These are phyloP conservation scores for Xanthoparmelia taractica DNA, from an alignment of 495 filamentous ascomycete genomes.

Conservation along the genomic window DNA sequence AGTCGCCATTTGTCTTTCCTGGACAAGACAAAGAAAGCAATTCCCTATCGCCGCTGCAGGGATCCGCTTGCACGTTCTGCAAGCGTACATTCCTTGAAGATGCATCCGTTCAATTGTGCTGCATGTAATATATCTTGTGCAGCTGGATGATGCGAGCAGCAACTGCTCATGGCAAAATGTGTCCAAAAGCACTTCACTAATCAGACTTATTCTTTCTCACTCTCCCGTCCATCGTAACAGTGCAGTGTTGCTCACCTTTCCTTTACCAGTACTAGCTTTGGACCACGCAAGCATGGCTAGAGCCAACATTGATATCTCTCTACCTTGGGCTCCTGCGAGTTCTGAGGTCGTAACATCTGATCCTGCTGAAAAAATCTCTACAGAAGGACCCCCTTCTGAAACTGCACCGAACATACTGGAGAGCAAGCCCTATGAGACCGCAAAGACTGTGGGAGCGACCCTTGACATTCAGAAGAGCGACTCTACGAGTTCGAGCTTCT, in stretches of 20 bases:
- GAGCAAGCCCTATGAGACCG: background rate
- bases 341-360: background rate
- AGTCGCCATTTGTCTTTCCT: background rate
- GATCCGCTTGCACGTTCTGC: constrained; percentile 3
- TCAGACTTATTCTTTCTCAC: background rate
- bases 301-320: background rate
- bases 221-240: background rate
- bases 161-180: background rate
- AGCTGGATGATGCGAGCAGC: background rate
- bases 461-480: background rate
- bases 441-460: background rate
- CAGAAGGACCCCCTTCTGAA: background rate
- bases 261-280: background rate
- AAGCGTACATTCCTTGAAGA: constrained; percentile 7
- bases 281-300: background rate
- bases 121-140: background rate
- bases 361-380: background rate
- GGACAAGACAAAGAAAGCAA: background rate
- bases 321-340: background rate
- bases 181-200: background rate
- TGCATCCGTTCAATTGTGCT: background rate
- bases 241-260: background rate
- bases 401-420: background rate
- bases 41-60: too few species aligned
- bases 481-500: background rate